Conservation (phyloP, 495 filamentous ascomycete species). For the Xylona heveae region DNA sequence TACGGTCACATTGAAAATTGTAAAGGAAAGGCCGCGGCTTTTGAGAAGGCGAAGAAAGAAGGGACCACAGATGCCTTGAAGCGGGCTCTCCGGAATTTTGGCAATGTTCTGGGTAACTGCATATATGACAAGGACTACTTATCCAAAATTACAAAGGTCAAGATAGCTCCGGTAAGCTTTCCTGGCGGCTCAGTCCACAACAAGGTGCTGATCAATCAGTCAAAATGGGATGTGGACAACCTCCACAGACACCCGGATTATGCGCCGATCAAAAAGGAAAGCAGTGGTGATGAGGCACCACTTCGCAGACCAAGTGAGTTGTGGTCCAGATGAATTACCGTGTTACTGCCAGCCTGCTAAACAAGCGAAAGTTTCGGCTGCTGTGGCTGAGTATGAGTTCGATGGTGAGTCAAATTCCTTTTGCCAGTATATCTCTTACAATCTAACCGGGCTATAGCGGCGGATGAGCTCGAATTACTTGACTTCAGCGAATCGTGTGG, state of each 20-base stretch:
- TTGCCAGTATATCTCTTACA: not conserved
- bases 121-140: slow-evolving; percentile 93
- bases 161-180: slow-evolving; percentile 31
- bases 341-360: slow-evolving; percentile 5
- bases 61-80: slow-evolving; percentile 89
- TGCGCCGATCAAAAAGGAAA: slow-evolving; percentile 38
- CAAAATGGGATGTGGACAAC: slow-evolving; percentile 50
- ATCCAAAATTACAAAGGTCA: slow-evolving; percentile 62
- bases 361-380: slow-evolving; percentile 11
- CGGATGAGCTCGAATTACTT: slow-evolving; percentile 3
- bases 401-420: slow-evolving; percentile 35
- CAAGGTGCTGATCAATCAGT: too few species aligned
- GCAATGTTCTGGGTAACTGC: slow-evolving; percentile 91
- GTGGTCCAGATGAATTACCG: slow-evolving; percentile 7
- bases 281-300: slow-evolving; percentile 15
- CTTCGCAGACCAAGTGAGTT: slow-evolving; percentile 1
- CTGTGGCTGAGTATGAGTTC: slow-evolving; percentile 38
- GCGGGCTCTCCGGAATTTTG: slow-evolving; percentile 74
- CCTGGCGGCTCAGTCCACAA: not conserved
- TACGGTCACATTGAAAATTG: slow-evolving; percentile 91
- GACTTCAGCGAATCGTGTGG: slow-evolving; percentile 23
- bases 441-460: slow-evolving; percentile 4
- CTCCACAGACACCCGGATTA: slow-evolving; percentile 64
- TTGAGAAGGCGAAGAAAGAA: slow-evolving; percentile 97
- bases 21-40: slow-evolving; percentile 81